These are phyloP conservation scores for Globisporangium parvum DNA, from an alignment of 352 stramenopile species.

Conservation along the genomic window DNA sequence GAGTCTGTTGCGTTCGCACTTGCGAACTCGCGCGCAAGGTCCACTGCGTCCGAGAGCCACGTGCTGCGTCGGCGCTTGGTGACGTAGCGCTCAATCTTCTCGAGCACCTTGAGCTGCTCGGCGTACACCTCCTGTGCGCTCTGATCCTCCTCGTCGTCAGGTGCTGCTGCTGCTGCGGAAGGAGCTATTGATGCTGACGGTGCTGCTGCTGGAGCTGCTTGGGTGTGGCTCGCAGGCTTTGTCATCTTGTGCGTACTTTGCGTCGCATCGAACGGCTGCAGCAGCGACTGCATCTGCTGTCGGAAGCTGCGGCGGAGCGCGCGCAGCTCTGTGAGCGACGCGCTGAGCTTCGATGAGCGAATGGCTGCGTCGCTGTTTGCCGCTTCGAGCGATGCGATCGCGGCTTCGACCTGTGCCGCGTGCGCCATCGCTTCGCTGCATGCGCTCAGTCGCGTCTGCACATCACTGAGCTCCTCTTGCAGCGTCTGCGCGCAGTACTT, in stretches of 20 bases:
- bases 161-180: neutral
- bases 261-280: slow-evolving; percentile 5
- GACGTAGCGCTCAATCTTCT: slow-evolving; percentile 1
- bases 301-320: slow-evolving; percentile 20
- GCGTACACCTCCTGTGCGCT: neutral
- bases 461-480: slow-evolving; percentile 14
- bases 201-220: neutral
- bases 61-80: neutral
- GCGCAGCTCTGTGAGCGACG: slow-evolving; percentile 30
- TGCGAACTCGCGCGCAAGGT: slow-evolving; percentile 1
- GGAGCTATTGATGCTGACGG: neutral
- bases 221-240: no score
- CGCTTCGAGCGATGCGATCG: slow-evolving; percentile 18
- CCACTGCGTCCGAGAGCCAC: slow-evolving; percentile 8
- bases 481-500: slow-evolving; percentile 22
- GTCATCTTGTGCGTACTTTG: neutral
- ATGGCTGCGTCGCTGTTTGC: slow-evolving; percentile 1
- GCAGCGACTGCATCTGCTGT: slow-evolving; percentile 5
- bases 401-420: slow-evolving; percentile 21
- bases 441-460: slow-evolving; percentile 14
- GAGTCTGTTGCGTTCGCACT: neutral
- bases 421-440: slow-evolving; percentile 23
- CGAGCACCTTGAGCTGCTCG: neutral
- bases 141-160: no score
- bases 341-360: slow-evolving; percentile 15